phyloP scores from a whole-genome alignment of 2,329 filamentous ascomycete genomes.

The Clonostachys rosea region DNA sequence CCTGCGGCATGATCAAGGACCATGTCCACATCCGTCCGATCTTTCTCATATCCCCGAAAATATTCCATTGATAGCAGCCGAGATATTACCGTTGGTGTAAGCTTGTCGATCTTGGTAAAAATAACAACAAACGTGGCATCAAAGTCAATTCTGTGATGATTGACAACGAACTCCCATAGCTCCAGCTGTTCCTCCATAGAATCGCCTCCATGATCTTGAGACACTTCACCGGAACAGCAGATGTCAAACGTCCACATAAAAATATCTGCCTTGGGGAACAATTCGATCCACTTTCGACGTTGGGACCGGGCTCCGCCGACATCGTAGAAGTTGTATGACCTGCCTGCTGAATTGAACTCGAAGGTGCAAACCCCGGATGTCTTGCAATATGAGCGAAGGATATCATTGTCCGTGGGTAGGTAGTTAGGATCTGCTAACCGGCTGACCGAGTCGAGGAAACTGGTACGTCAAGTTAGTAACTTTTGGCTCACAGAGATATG shows the following conservation, averaged over 20 bases:
- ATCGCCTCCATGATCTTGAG: not conserved
- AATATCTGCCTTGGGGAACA: not conserved
- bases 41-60: not conserved
- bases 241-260: not conserved
- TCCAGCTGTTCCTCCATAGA: not conserved
- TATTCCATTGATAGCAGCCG: not conserved
- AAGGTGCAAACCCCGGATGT: not conserved
- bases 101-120: not conserved
- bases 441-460: not conserved
- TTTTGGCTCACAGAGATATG: not conserved
- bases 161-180: not conserved
- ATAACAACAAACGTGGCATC: not conserved
- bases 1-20: not conserved
- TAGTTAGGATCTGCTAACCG: not conserved
- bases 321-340: not conserved
- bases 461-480: not conserved
- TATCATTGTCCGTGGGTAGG: not conserved
- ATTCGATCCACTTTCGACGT: not conserved
- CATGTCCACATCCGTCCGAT: not conserved
- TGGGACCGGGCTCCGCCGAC: not conserved
- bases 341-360: not conserved
- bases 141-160: no score
- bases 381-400: not conserved
- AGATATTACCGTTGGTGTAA: not conserved
- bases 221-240: not conserved